These are phyloP conservation scores for Serendipita sp. DNA, from an alignment of 768 basidiomycete species.

Conservation along the genomic window DNA sequence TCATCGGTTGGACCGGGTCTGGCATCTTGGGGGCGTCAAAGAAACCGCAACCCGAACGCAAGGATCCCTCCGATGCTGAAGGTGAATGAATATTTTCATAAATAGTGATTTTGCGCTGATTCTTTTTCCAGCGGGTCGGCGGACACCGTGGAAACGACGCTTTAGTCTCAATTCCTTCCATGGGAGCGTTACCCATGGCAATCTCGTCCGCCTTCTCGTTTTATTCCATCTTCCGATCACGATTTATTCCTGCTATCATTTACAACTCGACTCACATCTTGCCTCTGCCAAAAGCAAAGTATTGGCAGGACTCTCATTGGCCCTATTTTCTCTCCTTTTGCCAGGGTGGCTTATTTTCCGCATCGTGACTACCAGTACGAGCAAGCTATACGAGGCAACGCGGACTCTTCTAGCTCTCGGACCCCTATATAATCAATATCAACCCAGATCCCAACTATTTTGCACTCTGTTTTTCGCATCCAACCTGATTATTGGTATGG, in stretches of 20 bases:
- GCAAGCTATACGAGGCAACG: conserved; percentile 89
- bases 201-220: conserved; percentile 77
- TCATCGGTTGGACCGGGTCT: conserved; percentile 41
- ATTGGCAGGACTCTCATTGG: conserved; percentile 70
- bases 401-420: conserved; percentile 80
- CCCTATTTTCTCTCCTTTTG: conserved; percentile 58
- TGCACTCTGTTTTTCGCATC: conserved; percentile 63
- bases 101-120: conserved; percentile 26
- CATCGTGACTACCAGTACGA: conserved; percentile 65
- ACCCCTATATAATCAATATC: conserved; percentile 88
- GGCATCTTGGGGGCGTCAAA: conserved; percentile 19
- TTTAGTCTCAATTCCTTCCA: conserved; percentile 62
- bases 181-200: conserved; percentile 67
- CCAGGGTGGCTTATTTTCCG: conserved; percentile 62
- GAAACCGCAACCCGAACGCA: conserved; percentile 20
- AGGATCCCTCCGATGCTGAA: conserved; percentile 17
- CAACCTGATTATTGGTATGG: conserved; percentile 68
- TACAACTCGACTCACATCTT: conserved; percentile 32
- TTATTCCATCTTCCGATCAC: conserved; percentile 92
- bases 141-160: conserved; percentile 11
- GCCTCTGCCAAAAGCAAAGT: conserved; percentile 25
- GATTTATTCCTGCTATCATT: conserved; percentile 68
- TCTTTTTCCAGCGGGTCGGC: background rate
- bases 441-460: conserved; percentile 81
- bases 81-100: conserved; percentile 14